Base-by-base conservation (phyloP, 1,139 yeast species). In the Geotrichum citri-aurantii region DNA sequence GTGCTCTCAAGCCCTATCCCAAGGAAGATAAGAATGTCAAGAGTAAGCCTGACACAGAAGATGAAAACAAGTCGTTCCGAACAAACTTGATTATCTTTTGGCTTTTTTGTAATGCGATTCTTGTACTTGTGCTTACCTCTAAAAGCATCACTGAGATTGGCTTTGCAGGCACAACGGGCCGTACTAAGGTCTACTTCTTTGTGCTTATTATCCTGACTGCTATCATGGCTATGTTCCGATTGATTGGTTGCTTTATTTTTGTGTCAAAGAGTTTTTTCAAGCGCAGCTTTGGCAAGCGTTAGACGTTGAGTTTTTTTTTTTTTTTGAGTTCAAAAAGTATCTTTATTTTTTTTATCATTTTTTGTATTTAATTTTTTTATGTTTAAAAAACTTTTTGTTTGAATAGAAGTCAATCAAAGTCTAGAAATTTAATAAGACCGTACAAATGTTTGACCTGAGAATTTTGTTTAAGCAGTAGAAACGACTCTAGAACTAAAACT, bases 151-250 rank as follows among this genome's bases (percentile, higher is more conserved):
- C 66, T 11, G 69, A 66, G 31, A 57, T 66, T 49, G 74, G 75
- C 37, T 71, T 71, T 53, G 71, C 68, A 17, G 71, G 73, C n/a
- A 67, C 74, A 33, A 72, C 71, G 27, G 67, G 71, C n/a, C 74
- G 82, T 67, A 78, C 83, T 4, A 69, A 79, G 40, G 76, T 85
- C 46, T 86, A 85, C 68, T 84, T 88, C 70, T 82, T 88, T 7
- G 86, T 87, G 42, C 79, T 88, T 59, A 78, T 88, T 63, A 87
- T 95, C 93, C 75, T 86, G 59, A 93, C 88, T 54, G 95, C 95
- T 1, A 80, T 85, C 55, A 79, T 87, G 81, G 95, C 95, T 1
- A 76, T 85, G 5, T 82, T 88, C 72, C 75, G 96, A 62, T 81
- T 88, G 63, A 65, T 83, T 51, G 96, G 96, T 1, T 84, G 92